These are phyloP conservation scores for Clarireedia hainanense DNA, from an alignment of 2,329 filamentous ascomycete species.

Conservation along the genomic window DNA sequence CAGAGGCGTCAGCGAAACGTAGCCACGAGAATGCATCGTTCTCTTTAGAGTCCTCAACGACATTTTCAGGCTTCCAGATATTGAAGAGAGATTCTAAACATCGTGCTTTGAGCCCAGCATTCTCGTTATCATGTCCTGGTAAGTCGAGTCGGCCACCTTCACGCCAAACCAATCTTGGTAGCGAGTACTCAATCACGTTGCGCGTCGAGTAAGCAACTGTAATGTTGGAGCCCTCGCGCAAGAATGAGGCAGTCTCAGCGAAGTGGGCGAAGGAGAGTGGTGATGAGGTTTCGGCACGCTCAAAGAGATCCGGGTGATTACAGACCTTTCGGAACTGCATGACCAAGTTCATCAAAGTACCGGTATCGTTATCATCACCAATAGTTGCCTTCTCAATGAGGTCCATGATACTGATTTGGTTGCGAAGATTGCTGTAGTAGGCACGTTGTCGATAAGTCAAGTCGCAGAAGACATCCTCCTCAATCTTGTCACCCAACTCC, in stretches of 20 bases:
- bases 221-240: conserved; percentile 77
- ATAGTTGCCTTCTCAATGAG: conserved; percentile 94
- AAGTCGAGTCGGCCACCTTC: conserved; percentile 69
- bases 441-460: conserved; percentile 93
- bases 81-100: conserved; percentile 79
- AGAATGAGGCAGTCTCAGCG: conserved; percentile 90
- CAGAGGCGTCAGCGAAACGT: conserved; percentile 72
- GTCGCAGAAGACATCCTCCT: conserved; percentile 92
- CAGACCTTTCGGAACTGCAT: conserved; percentile 99
- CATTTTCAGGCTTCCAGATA: conserved; percentile 76
- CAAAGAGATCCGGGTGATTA: conserved; percentile 95
- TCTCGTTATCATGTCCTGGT: conserved; percentile 62
- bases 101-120: conserved; percentile 72
- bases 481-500: conserved; percentile 97
- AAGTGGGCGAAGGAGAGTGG: conserved; percentile 80
- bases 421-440: conserved; percentile 84
- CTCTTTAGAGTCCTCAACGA: conserved; percentile 53
- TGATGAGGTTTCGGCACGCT: conserved; percentile 84
- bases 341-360: conserved; percentile 96
- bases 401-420: conserved; percentile 98
- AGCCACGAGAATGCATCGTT: conserved; percentile 78
- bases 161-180: conserved; percentile 78
- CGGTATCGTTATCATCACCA: conserved; percentile 89
- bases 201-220: conserved; percentile 81
- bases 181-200: conserved; percentile 73